phyloP scores from a whole-genome alignment of 768 basidiomycete species.

The Mycena latifolia region DNA sequence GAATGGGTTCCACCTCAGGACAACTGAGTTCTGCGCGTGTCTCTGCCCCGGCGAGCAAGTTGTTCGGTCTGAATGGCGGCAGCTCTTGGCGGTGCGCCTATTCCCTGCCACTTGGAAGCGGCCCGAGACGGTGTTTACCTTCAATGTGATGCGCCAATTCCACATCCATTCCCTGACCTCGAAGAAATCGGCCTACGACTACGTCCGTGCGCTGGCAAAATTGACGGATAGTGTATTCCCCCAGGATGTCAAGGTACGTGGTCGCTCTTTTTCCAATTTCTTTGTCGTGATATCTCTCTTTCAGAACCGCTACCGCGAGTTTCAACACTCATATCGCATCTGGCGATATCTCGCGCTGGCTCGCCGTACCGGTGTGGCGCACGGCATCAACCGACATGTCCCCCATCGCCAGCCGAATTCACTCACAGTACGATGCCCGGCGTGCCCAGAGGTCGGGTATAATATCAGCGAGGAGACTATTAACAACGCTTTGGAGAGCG shows the following conservation, averaged over 20 bases:
- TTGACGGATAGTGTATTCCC: neutral
- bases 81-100: neutral
- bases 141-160: neutral
- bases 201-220: neutral
- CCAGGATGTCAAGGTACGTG: neutral
- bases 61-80: neutral
- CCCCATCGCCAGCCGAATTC: conserved; percentile 2
- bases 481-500: neutral
- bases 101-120: neutral
- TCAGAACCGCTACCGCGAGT: conserved; percentile 27
- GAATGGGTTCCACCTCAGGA: neutral
- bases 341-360: conserved; percentile 21
- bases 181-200: neutral
- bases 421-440: conserved; percentile 12
- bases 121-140: neutral
- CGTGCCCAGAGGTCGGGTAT: conserved; percentile 28
- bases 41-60: neutral
- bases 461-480: conserved; percentile 9
- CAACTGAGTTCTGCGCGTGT: neutral
- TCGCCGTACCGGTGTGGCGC: conserved; percentile 26
- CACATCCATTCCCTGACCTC: neutral
- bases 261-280: neutral
- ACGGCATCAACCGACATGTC: conserved; percentile 19
- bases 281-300: neutral
- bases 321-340: conserved; percentile 15